Base-by-base conservation (phyloP, 2,329 filamentous ascomycete species). In the Penicillium digitatum region DNA sequence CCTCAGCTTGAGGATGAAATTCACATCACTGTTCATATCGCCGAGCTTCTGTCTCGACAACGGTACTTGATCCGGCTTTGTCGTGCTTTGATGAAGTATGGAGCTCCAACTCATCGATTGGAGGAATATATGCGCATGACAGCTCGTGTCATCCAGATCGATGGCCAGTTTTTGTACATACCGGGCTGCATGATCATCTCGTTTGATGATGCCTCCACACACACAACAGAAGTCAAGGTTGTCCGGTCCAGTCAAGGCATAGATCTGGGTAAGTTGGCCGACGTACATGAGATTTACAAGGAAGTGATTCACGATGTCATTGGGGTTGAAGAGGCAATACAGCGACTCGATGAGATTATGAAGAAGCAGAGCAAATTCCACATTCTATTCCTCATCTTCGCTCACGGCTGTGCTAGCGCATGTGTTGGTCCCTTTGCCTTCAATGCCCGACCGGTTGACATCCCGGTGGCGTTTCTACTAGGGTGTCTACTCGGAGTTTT, bases 131-230 rank as follows among this genome's bases (percentile, higher is more conserved):
- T 96, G 83, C 86, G 82, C 59, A 95, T 93, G 88, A 91, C 89
- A 9, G 87, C 92, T 1, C 82, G 89, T n/a, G 89, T 94, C 1
- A 81, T 96, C 35, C 89, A 92, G 71, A 92, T 96, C 16, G 88
- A 95, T 61, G 88, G 87, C 6, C 90, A 95, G 66, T 96, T 94
- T 64, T 76, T 96, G 22, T 96, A 96, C 69, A 84, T 96, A 29
- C 91, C 92, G 0, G 89, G 89, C 0, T 95, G 89, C 67, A 96
- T 96, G 92, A 89, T 96, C 54, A 88, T 96, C 68, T 93, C 90
- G 5, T 96, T 96, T 67, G 91, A 85, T 49, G 77, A 79, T 48
- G 56, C 69, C 10, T 63, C 71, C 6, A 78, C 77, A 0, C 73
- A 78, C 34, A 79, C 76, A 8, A 76, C 76, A 0, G 74, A 79